Evolutionary conservation across 2,329 filamentous ascomycete genomes (phyloP).

Genomic region (Aspergillus aculeatinus): DNA sequence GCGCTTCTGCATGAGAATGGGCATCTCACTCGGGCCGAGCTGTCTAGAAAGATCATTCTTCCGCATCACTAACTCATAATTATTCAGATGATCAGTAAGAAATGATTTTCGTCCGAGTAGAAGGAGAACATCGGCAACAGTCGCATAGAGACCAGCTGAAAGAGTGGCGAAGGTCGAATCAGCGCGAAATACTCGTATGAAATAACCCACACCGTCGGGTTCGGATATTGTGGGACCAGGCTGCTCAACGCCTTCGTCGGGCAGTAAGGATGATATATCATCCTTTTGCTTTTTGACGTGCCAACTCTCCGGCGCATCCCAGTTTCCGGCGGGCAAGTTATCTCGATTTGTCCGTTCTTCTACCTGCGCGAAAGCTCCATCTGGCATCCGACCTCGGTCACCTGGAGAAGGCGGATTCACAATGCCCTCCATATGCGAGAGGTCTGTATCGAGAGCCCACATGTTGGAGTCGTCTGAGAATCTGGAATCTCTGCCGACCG

Average conservation of each 20-base stretch:
- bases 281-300: slow-evolving; percentile 68
- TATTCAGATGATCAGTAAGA: slow-evolving; percentile 82
- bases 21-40: slow-evolving; percentile 73
- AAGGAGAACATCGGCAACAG: slow-evolving; percentile 81
- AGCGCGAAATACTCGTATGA: slow-evolving; percentile 90
- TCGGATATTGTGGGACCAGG: slow-evolving; percentile 68
- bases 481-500: slow-evolving; percentile 23
- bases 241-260: slow-evolving; percentile 60
- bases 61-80: slow-evolving; percentile 92
- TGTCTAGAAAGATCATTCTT: slow-evolving; percentile 89
- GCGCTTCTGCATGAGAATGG: slow-evolving; percentile 86
- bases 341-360: slow-evolving; percentile 33
- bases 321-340: slow-evolving; percentile 57
- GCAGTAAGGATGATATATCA: slow-evolving; percentile 34
- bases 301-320: slow-evolving; percentile 97
- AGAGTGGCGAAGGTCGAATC: slow-evolving; percentile 94
- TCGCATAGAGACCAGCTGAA: slow-evolving; percentile 78
- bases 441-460: slow-evolving; percentile 81
- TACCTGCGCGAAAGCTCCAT: slow-evolving; percentile 33
- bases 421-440: slow-evolving; percentile 90
- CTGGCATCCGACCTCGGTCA: slow-evolving; percentile 45
- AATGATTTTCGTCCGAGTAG: slow-evolving; percentile 94
- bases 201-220: slow-evolving; percentile 75
- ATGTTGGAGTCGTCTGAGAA: slow-evolving; percentile 59
- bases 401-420: slow-evolving; percentile 73